These are phyloP conservation scores for Medicago arabica DNA, from an alignment of 306 rosid species.

Conservation along the genomic window DNA sequence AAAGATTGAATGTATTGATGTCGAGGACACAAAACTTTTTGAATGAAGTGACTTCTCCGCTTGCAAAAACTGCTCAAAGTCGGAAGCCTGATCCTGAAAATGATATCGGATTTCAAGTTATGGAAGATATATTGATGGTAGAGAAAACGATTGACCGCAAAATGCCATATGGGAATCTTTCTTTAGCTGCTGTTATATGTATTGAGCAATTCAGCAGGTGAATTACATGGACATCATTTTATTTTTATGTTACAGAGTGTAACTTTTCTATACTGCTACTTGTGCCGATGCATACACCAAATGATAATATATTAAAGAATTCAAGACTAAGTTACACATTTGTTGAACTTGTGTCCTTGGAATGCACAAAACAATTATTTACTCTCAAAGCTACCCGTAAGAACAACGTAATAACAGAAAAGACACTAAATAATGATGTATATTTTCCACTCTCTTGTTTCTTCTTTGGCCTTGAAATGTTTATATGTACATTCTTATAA, in stretches of 20 bases:
- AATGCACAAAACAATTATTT: no score
- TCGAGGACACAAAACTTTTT: constrained; percentile 80
- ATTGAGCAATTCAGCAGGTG: constrained; percentile 99
- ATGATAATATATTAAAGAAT: no score
- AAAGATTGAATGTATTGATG: constrained; percentile 68
- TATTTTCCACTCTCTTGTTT: neutral
- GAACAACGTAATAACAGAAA: no score
- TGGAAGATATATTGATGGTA: constrained; percentile 75
- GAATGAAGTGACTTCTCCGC: constrained; percentile 80
- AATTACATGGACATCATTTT: constrained; percentile 34
- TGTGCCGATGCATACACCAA: neutral
- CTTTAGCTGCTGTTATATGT: constrained; percentile 79
- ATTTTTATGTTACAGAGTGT: neutral
- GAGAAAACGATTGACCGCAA: constrained; percentile 76
- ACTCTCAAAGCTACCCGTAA: no score
- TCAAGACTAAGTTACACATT: neutral
- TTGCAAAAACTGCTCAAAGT: constrained; percentile 63
- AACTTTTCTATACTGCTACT: neutral
- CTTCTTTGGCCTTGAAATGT: no score
- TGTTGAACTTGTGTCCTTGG: no score
- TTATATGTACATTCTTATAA: no score
- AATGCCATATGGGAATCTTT: constrained; percentile 76
- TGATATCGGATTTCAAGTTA: constrained; percentile 52
- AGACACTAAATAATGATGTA: no score
- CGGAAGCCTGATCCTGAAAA: constrained; percentile 57